Evolutionary conservation across 345 rosid genomes (phyloP), one percentile per base, ranked within the genome.

Genomic region (Noccaea caerulescens): DNA sequence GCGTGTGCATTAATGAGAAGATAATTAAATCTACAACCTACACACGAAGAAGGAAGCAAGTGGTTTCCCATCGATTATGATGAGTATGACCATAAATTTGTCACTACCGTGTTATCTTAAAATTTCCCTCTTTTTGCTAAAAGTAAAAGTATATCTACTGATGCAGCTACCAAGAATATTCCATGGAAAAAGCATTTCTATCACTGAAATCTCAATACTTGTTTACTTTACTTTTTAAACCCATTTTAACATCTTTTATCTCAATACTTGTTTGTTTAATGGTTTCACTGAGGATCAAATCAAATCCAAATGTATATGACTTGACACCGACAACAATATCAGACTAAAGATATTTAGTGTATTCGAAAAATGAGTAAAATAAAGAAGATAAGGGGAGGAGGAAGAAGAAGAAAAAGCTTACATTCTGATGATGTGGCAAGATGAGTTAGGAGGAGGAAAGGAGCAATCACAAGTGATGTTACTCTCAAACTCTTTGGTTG

Each of bases 371-470:
- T 5, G 34, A 33, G 39, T 11, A 10, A 68, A 7, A 6, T 1
- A 50, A 45, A 36, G 61, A 46, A 9, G 64, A 55, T 42, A 55
- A 62, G 79, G 55, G 13, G 52, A 20, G 11, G 46, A 46, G 42
- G 25, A 20, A 14, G n/a, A 43, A 27, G 66, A 8, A 63, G 53
- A 25, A 32, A 36, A 66, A 38, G 41, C 58, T 74, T 80, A 87
- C 98, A 92, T 85, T 80, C 77, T 66, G 38, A 80, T 78, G 42
- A 93, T 72, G 72, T 86, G 97, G 84, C 96, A 91, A 64, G 90
- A 54, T 14, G 87, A 77, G 43, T 77, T 80, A 62, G 16, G 52
- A 56, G 70, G 69, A 63, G 36, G 50, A 7, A 10, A 63, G 20
- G 76, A 85, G 77, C 93, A 91, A 43, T 76, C 62, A 34, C 97